Base-by-base conservation (phyloP, 2,329 filamentous ascomycete genomes). In the Malbranchea zuffiana region DNA sequence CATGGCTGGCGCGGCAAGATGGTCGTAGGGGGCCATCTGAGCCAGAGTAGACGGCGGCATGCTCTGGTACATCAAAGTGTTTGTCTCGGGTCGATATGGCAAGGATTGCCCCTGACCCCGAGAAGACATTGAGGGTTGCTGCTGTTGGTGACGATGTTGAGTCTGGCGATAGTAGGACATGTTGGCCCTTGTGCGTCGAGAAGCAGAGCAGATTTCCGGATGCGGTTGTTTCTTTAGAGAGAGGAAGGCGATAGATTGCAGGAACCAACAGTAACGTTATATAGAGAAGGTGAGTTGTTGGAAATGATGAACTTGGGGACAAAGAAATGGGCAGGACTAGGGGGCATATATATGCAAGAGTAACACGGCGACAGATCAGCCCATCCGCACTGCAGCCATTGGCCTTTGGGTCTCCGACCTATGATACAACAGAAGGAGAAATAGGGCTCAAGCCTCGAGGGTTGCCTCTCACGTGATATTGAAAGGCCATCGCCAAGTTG, bases 1-100 rank as follows among this genome's bases (percentile, higher is more conserved):
- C 45, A 47, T 47, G n/a, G 45, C 35, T 7, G 41, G 45, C 24
- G 45, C 45, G 7, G 32, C 26, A n/a, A 40, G 32, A 20, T 32
- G 26, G 13, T 30, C 32, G 36, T 35, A 37, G 28, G 37, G 16
- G 23, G 37, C 12, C 18, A 33, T 23, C 12, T 32, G 31, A 15
- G 32, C 23, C 17, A 21, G 25, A 12, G 12, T 8, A 6, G 20
- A 19, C 13, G 32, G 21, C 5, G 36, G 34, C 24, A 39, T 39
- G 8, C n/a, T n/a, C n/a, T n/a, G n/a, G n/a, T n/a, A n/a, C n/a
- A n/a, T n/a, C n/a, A n/a, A n/a, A n/a, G n/a, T n/a, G n/a, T n/a
- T n/a, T n/a, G n/a, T n/a, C n/a, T n/a, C n/a, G n/a, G n/a, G n/a
- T n/a, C n/a, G n/a, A n/a, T n/a, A n/a, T n/a, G n/a, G n/a, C n/a